These are phyloP conservation scores for Piper longum DNA, from an alignment of 164 flowering plant species.

Conservation along the genomic window DNA sequence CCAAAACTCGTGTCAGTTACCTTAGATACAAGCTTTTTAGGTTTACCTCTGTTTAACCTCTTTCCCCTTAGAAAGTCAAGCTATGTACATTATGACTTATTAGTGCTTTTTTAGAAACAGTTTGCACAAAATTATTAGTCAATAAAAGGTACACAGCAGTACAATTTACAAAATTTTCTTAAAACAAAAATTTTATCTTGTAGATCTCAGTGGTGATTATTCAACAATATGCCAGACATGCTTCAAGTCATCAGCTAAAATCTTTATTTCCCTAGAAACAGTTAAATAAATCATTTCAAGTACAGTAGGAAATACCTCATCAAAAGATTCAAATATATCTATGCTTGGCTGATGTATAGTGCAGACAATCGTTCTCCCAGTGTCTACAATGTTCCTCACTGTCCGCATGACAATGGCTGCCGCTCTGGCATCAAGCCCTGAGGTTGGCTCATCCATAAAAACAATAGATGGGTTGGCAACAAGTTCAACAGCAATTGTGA, in stretches of 20 bases:
- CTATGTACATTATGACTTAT: too few species aligned
- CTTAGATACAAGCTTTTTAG: not conserved
- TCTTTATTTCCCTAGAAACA: too few species aligned
- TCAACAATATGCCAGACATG: too few species aligned
- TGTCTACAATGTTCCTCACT: constrained; percentile 88
- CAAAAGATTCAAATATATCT: constrained; percentile 93
- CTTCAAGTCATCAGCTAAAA: too few species aligned
- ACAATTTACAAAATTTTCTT: too few species aligned
- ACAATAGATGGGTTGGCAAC: constrained; percentile 95
- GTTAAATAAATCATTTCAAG: not conserved
- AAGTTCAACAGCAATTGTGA: constrained; percentile 93
- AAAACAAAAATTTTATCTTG: too few species aligned
- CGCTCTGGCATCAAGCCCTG: constrained; percentile 92
- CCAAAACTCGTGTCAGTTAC: not conserved
- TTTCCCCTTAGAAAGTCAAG: too few species aligned
- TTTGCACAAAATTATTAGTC: too few species aligned
- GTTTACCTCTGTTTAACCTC: not conserved
- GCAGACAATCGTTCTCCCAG: constrained; percentile 95
- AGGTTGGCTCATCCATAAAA: constrained; percentile 97
- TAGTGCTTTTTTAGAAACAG: too few species aligned
- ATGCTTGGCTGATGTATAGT: constrained; percentile 98
- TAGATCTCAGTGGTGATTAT: too few species aligned
- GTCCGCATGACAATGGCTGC: constrained; percentile 97
- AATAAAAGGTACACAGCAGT: too few species aligned
- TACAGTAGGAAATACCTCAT: constrained; percentile 38